Conservation (phyloP, 176 grass and related monocot species). For the Tillandsia fasciculata region DNA sequence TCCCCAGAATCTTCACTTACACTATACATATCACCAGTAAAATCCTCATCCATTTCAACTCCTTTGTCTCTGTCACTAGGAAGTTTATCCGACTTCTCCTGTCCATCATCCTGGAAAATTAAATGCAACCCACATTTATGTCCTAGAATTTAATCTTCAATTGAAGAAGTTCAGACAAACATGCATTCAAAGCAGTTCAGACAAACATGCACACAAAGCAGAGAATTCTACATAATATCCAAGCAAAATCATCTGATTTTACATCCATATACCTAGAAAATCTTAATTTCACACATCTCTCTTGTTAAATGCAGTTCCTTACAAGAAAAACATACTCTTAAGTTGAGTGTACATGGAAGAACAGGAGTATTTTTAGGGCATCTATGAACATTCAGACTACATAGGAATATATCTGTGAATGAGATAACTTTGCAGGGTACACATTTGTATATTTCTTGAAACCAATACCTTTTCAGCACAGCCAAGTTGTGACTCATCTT, state of each 20-base stretch:
- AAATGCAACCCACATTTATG: slow-evolving; percentile 8
- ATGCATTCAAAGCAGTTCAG: no score
- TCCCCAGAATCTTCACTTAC: slow-evolving; percentile 73
- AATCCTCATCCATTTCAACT: slow-evolving; percentile 70
- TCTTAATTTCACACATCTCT: no score
- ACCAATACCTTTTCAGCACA: slow-evolving; percentile 40
- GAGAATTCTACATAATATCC: no score
- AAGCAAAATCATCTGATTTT: no score
- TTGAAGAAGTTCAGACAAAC: neutral
- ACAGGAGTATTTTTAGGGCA: no score
- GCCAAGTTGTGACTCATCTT: slow-evolving; percentile 64
- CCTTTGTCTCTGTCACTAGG: slow-evolving; percentile 55
- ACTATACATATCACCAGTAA: slow-evolving; percentile 52
- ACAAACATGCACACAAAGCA: no score
- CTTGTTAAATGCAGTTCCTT: no score
- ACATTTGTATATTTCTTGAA: neutral
- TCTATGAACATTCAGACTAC: no score
- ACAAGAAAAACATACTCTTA: no score
- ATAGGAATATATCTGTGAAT: no score
- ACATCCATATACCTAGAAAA: no score
- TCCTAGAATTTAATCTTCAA: neutral
- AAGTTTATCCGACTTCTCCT: slow-evolving; percentile 45
- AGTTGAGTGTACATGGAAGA: no score
- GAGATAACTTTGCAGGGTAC: neutral
- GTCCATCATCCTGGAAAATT: slow-evolving; percentile 39